These are phyloP conservation scores for Aspergillus carbonarius DNA, from an alignment of 2,329 filamentous ascomycete genomes.

Conservation along the genomic window DNA sequence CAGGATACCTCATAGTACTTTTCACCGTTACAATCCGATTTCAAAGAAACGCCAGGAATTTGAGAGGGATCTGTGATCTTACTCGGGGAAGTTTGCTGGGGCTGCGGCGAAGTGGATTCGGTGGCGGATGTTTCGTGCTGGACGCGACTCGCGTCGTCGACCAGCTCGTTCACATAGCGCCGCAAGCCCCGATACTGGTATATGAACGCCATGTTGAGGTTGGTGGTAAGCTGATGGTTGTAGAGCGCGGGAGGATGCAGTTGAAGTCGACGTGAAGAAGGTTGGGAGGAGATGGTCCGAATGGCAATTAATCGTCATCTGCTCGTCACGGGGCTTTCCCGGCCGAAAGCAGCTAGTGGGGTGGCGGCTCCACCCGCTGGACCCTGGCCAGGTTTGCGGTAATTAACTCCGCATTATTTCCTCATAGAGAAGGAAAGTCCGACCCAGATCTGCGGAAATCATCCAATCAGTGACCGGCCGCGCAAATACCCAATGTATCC, in stretches of 20 bases:
- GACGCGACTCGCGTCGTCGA: background rate
- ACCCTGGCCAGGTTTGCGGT: background rate
- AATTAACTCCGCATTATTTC: background rate
- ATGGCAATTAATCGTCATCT: too few relatives aligned
- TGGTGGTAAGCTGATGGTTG: background rate
- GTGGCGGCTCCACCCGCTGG: background rate
- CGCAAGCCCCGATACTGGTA: background rate
- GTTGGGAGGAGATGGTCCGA: too few relatives aligned
- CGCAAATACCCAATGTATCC: too few relatives aligned
- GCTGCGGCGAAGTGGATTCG: background rate
- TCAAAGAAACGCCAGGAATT: conserved; percentile 1
- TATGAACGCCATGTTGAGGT: background rate
- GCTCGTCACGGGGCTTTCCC: too few relatives aligned
- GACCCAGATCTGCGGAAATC: background rate
- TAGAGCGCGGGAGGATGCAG: background rate
- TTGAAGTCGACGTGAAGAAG: background rate
- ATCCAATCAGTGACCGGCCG: background rate
- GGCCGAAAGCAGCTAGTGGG: background rate
- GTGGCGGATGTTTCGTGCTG: background rate
- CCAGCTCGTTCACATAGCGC: background rate
- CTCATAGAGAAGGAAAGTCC: background rate
- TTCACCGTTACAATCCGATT: conserved; percentile 4
- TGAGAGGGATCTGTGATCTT: background rate
- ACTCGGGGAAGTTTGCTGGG: background rate
- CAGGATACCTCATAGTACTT: conserved; percentile 33